Evolutionary conservation across 208 protist species (phyloP).

Genomic region (Leishmania gerbilli): DNA sequence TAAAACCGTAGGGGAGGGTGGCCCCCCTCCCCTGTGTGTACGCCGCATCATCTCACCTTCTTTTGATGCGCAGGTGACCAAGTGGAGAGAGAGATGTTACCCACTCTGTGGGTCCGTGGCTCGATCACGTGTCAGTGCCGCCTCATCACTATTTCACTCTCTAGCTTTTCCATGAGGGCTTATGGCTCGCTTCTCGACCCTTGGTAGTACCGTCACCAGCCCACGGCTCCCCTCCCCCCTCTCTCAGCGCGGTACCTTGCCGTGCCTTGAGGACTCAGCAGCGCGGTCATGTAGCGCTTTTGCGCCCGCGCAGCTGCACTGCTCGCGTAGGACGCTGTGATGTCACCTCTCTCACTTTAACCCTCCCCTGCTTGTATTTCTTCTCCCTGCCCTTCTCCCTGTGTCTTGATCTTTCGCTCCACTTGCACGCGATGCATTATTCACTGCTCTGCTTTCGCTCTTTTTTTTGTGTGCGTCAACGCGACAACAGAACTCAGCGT

Average conservation of each 20-base stretch:
- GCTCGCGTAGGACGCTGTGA: not conserved
- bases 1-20: too few species aligned
- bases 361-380: not conserved
- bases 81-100: not conserved
- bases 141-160: not conserved
- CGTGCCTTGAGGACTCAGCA: not conserved
- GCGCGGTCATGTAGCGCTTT: not conserved
- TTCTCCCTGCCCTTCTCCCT: not conserved
- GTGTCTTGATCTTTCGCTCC: not conserved
- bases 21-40: not conserved
- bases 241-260: not conserved
- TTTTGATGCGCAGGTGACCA: too few species aligned
- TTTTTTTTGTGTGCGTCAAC: not conserved
- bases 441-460: too few species aligned
- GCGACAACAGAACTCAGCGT: slow-evolving; percentile 12
- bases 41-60: not conserved
- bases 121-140: not conserved
- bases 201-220: not conserved
- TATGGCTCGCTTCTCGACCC: not conserved
- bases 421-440: not conserved
- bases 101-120: not conserved
- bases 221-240: not conserved
- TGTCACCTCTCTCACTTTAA: not conserved
- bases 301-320: not conserved
- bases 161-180: not conserved